Evolutionary conservation across 805 yeast genomes (phyloP).

Genomic region (Yarrowia divulgata): DNA sequence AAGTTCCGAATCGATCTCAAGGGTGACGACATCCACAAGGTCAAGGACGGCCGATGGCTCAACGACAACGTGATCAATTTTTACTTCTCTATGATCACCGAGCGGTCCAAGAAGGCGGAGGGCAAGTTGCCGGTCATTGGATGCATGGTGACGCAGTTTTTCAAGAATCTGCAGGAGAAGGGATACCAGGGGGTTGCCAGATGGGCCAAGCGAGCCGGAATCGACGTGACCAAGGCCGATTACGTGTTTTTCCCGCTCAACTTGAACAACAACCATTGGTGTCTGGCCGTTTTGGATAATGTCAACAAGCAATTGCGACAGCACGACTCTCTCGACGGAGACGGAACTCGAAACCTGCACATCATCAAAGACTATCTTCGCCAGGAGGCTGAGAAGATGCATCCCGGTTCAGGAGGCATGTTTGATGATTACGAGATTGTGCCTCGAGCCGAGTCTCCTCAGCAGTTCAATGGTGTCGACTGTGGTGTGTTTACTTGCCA

Average conservation of each 20-base stretch:
- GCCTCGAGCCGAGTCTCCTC: constrained; percentile 63
- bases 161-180: constrained; percentile 66
- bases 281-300: constrained; percentile 79
- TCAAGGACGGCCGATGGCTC: constrained; percentile 78
- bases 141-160: constrained; percentile 85
- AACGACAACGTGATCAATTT: constrained; percentile 91
- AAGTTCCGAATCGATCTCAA: constrained; percentile 61
- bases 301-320: constrained; percentile 64
- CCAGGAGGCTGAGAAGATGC: constrained; percentile 67
- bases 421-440: constrained; percentile 49
- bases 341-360: constrained; percentile 54
- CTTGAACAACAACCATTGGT: constrained; percentile 87
- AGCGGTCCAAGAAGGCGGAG: constrained; percentile 50
- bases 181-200: constrained; percentile 84
- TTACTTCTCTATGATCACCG: constrained; percentile 65
- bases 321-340: constrained; percentile 73
- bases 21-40: constrained; percentile 72
- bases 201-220: constrained; percentile 83
- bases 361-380: constrained; percentile 66
- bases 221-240: constrained; percentile 68
- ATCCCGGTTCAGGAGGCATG: constrained; percentile 50
- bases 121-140: constrained; percentile 20
- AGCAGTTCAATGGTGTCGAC: constrained; percentile 88
- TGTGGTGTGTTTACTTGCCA: constrained; percentile 95
- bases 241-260: constrained; percentile 86